Conservation (phyloP, 352 stramenopile genomes). For the Phytophthora sp. region DNA sequence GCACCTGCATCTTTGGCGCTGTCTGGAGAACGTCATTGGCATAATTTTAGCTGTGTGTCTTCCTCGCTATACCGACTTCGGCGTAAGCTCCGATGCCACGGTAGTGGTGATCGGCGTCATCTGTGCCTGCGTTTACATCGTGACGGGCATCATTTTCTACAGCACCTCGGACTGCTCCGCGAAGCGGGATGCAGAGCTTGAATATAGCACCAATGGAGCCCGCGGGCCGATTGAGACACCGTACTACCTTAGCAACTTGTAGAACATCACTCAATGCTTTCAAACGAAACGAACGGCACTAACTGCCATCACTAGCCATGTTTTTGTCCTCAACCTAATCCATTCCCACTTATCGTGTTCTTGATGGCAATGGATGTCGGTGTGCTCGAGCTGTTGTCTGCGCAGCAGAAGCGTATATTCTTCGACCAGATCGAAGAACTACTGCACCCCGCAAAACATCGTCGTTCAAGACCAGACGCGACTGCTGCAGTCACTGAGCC, state of each 20-base stretch:
- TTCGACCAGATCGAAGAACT: conserved; percentile 55
- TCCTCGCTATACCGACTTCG: conserved; percentile 71
- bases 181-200: neutral
- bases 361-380: conserved; percentile 19
- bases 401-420: conserved; percentile 49
- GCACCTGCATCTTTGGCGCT: conserved; percentile 56
- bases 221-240: neutral
- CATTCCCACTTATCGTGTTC: conserved; percentile 17
- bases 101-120: conserved; percentile 43
- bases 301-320: conserved; percentile 9
- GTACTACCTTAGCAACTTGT: conserved; percentile 8
- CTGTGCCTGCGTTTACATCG: conserved; percentile 45
- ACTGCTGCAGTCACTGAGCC: neutral
- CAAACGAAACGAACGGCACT: neutral
- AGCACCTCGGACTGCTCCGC: conserved; percentile 1
- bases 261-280: too few relatives aligned
- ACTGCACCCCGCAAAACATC: conserved; percentile 20
- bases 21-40: conserved; percentile 56
- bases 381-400: conserved; percentile 36
- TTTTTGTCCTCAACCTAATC: conserved; percentile 23
- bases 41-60: conserved; percentile 45
- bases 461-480: conserved; percentile 11
- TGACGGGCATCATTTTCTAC: conserved; percentile 38
- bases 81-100: conserved; percentile 39
- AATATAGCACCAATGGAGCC: neutral